Percentiles rank a stretch among this genome's conserved stretches.
phyloP scores from a whole-genome alignment of 2,329 filamentous ascomycete species.

The Septoria petroselini region DNA sequence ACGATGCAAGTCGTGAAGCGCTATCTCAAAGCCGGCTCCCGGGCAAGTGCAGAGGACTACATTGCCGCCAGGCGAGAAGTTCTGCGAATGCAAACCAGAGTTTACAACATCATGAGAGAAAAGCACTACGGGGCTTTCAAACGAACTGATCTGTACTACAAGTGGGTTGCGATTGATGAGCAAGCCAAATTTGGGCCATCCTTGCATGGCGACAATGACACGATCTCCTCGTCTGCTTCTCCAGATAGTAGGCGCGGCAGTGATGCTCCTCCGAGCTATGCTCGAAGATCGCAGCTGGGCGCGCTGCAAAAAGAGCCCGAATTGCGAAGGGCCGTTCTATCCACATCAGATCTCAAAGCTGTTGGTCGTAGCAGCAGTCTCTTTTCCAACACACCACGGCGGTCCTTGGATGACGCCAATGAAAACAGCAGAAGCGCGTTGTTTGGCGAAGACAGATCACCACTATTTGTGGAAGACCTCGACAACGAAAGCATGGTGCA shows the following conservation, averaged over 20 bases:
- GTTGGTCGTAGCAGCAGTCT: conserved; percentile 25
- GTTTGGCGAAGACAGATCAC: conserved; percentile 66
- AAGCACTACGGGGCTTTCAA: conserved; percentile 82
- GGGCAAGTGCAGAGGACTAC: conserved; percentile 77
- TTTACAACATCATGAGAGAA: conserved; percentile 79
- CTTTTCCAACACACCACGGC: conserved; percentile 44
- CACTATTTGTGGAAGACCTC: conserved; percentile 74
- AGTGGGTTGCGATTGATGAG: conserved; percentile 88
- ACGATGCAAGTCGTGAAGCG: conserved; percentile 67
- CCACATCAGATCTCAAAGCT: conserved; percentile 57
- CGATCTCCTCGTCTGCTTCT: conserved; percentile 16
- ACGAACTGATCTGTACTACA: conserved; percentile 91
- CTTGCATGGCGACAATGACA: conserved; percentile 15
- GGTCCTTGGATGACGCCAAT: conserved; percentile 67
- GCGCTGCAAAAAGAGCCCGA: conserved; percentile 42
- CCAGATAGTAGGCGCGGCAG: background rate
- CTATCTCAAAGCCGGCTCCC: conserved; percentile 74
- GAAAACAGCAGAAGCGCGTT: conserved; percentile 55
- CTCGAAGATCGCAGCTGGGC: conserved; percentile 28
- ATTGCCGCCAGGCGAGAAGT: conserved; percentile 77
- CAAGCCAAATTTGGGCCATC: conserved; percentile 36
- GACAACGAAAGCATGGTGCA: conserved; percentile 68
- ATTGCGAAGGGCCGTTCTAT: conserved; percentile 58
- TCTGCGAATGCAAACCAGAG: conserved; percentile 74
- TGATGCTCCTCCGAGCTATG: conserved; percentile 20